These are phyloP conservation scores for Apophysomyces ossiformis DNA, from an alignment of 371 early-diverging fungal genomes.

Conservation along the genomic window DNA sequence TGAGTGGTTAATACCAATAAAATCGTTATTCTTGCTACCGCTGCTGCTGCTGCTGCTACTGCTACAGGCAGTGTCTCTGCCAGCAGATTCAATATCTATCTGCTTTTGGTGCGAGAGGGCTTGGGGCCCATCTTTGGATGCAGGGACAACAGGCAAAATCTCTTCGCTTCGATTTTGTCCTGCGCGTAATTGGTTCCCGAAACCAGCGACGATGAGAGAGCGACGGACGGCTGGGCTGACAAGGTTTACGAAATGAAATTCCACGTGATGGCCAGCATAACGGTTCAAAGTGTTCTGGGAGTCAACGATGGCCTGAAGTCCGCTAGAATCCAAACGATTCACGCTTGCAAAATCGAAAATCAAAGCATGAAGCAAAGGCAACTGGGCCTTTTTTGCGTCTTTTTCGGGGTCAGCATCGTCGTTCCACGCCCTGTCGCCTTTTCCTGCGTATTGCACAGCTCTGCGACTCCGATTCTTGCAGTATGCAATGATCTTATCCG, in stretches of 20 bases:
- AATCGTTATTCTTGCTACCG: not conserved
- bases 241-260: slow-evolving; percentile 36
- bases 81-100: not conserved
- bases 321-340: slow-evolving; percentile 59
- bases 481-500: slow-evolving; percentile 38
- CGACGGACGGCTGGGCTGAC: slow-evolving; percentile 17
- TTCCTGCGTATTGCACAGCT: slow-evolving; percentile 19
- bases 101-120: no score
- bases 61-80: not conserved
- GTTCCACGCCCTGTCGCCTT: slow-evolving; percentile 31
- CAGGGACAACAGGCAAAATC: slow-evolving; percentile 50
- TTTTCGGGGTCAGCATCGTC: slow-evolving; percentile 17
- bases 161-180: slow-evolving; percentile 19
- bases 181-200: slow-evolving; percentile 18
- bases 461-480: slow-evolving; percentile 28
- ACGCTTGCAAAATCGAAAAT: slow-evolving; percentile 65
- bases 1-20: not conserved
- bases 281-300: slow-evolving; percentile 34
- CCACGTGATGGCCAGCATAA: slow-evolving; percentile 40
- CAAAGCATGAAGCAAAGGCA: slow-evolving; percentile 51
- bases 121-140: slow-evolving; percentile 40
- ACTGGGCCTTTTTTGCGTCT: not conserved
- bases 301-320: slow-evolving; percentile 52
- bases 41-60: not conserved
- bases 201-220: slow-evolving; percentile 25